Conservation (phyloP, 1,284 basidiomycete species). For the Neotropicomus parvogracilis region DNA sequence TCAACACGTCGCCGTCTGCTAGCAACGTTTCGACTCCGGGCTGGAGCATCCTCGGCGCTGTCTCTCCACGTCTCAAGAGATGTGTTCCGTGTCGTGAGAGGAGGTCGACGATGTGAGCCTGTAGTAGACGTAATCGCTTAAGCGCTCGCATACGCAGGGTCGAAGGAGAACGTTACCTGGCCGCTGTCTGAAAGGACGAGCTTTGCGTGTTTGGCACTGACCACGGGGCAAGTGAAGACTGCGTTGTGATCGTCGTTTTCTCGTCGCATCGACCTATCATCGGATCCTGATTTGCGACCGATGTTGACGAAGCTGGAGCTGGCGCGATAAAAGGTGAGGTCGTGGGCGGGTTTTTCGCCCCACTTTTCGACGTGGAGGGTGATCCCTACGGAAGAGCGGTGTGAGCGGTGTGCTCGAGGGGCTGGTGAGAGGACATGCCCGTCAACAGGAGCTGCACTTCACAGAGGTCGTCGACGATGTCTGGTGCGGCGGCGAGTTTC, state of each 20-base stretch:
- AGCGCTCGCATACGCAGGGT: constrained; percentile 12
- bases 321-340: constrained; percentile 28
- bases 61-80: constrained; percentile 22
- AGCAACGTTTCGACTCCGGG: constrained; percentile 42
- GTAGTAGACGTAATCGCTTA: background rate
- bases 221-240: constrained; percentile 34
- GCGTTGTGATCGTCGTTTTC: constrained; percentile 35
- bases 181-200: constrained; percentile 31
- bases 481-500: constrained; percentile 17
- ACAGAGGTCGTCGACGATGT: constrained; percentile 19
- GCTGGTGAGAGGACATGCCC: constrained; percentile 23
- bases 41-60: constrained; percentile 20
- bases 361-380: constrained; percentile 31
- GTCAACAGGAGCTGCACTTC: constrained; percentile 12
- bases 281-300: constrained; percentile 34
- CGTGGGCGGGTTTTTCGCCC: constrained; percentile 29
- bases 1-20: constrained; percentile 60
- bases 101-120: constrained; percentile 35
- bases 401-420: constrained; percentile 13
- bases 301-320: constrained; percentile 28
- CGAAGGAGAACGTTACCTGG: constrained; percentile 22
- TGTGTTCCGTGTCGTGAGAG: constrained; percentile 34
- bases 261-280: constrained; percentile 35
- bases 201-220: constrained; percentile 34
- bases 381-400: constrained; percentile 21